Evolutionary conservation across 495 filamentous ascomycete species (phyloP).

Genomic region (Amniculicola lignicola): DNA sequence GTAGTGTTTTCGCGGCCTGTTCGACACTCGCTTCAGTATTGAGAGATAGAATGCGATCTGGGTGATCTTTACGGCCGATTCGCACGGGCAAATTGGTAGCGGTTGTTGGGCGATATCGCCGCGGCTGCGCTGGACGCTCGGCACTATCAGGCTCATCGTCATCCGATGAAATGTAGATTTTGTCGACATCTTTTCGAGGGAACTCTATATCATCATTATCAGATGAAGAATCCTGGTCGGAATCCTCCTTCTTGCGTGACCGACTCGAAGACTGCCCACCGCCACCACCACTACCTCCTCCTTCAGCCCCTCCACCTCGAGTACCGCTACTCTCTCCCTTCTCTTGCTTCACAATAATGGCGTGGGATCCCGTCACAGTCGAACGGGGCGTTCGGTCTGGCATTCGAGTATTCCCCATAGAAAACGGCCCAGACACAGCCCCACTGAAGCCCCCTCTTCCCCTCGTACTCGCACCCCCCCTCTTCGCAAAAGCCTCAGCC

Average conservation of each 20-base stretch:
- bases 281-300: constrained; percentile 4
- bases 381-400: neutral
- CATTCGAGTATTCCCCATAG: no score
- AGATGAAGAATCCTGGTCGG: neutral
- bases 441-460: constrained; percentile 28
- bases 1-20: constrained; percentile 24
- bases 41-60: neutral
- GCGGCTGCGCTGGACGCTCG: no score
- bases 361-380: constrained; percentile 1
- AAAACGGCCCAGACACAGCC: constrained; percentile 37
- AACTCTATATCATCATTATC: neutral
- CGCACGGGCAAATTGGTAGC: no score
- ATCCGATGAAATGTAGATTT: neutral
- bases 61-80: neutral
- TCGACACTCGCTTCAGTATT: neutral
- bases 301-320: neutral
- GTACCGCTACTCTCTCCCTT: neutral
- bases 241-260: neutral
- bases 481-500: no score
- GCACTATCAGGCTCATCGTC: no score
- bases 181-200: neutral
- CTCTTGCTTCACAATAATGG: constrained; percentile 1
- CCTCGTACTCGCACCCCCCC: no score
- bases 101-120: no score
- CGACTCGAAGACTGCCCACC: constrained; percentile 1